A percentile compares a stretch with the other conserved stretches of the same genome.
Conservation (phyloP, 805 yeast genomes). For the Hanseniaspora vineae region DNA sequence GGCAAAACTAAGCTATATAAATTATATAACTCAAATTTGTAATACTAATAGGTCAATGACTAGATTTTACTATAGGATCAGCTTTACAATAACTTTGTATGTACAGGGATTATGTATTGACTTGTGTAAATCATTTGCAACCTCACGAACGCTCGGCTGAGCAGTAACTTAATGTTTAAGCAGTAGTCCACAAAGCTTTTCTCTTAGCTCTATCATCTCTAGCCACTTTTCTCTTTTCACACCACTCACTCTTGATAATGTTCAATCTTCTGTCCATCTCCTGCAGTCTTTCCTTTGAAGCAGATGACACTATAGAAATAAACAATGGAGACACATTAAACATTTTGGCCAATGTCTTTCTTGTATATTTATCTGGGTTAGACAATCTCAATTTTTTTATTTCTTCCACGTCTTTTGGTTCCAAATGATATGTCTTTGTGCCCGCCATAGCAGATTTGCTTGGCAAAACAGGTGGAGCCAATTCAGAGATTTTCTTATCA, state of each 20-base stretch:
- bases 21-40: no score
- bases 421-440: conserved; percentile 39
- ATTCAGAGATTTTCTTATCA: conserved; percentile 24
- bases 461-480: conserved; percentile 27
- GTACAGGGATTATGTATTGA: neutral
- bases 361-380: conserved; percentile 54
- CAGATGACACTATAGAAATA: conserved; percentile 42
- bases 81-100: neutral
- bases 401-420: conserved; percentile 43
- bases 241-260: conserved; percentile 37
- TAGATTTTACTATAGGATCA: no score
- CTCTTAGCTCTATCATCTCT: conserved; percentile 47
- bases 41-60: no score
- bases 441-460: conserved; percentile 13
- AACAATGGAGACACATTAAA: conserved; percentile 40
- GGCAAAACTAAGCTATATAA: neutral
- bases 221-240: conserved; percentile 32
- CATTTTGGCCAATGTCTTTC: conserved; percentile 46
- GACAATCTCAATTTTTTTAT: conserved; percentile 40
- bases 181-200: conserved; percentile 50
- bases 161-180: conserved; percentile 6
- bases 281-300: conserved; percentile 25
- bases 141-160: no score
- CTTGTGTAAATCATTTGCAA: no score
- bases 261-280: conserved; percentile 37